A percentile compares a stretch with the other conserved stretches of the same genome.
phyloP scores from a whole-genome alignment of 2,329 filamentous ascomycete species.

The Lecanosticta acicola region DNA sequence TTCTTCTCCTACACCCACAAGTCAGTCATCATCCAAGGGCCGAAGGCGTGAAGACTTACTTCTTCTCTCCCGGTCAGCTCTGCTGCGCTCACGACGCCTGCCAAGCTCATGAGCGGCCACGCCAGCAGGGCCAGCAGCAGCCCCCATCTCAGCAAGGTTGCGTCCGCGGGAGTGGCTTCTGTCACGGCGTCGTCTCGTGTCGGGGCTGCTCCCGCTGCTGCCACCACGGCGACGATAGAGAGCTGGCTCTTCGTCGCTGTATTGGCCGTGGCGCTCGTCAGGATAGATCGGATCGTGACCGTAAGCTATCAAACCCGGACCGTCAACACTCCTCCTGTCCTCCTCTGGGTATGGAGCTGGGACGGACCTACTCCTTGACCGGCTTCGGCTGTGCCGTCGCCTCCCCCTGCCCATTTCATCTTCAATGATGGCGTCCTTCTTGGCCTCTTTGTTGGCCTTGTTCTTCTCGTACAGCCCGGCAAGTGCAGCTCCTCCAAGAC shows the following conservation, averaged over 20 bases:
- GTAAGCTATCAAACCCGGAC: conserved; percentile 57
- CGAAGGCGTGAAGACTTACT: conserved; percentile 10
- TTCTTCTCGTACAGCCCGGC: conserved; percentile 59
- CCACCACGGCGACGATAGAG: conserved; percentile 40
- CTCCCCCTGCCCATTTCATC: conserved; percentile 31
- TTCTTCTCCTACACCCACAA: conserved; percentile 7
- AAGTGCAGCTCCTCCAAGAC: conserved; percentile 55
- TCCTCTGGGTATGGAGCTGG: conserved; percentile 36
- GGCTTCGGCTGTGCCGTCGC: conserved; percentile 24
- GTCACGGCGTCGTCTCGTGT: conserved; percentile 28
- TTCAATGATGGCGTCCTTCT: conserved; percentile 38
- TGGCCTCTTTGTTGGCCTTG: conserved; percentile 54
- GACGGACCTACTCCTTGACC: conserved; percentile 42
- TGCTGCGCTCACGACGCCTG: conserved; percentile 53
- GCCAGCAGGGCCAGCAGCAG: conserved; percentile 54
- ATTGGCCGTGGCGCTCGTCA: conserved; percentile 41
- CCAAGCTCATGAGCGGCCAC: conserved; percentile 54
- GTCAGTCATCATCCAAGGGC: neutral
- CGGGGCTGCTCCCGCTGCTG: conserved; percentile 37
- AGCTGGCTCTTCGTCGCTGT: conserved; percentile 38
- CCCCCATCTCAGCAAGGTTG: conserved; percentile 50
- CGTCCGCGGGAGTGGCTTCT: conserved; percentile 41
- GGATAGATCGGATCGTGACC: conserved; percentile 57
- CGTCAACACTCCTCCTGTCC: conserved; percentile 37
- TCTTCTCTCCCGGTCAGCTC: conserved; percentile 36